A percentile compares a stretch with the other conserved stretches of the same genome.
Evolutionary conservation across 805 yeast genomes (phyloP).

Genomic region (Sugiyamaella boreocaroliniensis): DNA sequence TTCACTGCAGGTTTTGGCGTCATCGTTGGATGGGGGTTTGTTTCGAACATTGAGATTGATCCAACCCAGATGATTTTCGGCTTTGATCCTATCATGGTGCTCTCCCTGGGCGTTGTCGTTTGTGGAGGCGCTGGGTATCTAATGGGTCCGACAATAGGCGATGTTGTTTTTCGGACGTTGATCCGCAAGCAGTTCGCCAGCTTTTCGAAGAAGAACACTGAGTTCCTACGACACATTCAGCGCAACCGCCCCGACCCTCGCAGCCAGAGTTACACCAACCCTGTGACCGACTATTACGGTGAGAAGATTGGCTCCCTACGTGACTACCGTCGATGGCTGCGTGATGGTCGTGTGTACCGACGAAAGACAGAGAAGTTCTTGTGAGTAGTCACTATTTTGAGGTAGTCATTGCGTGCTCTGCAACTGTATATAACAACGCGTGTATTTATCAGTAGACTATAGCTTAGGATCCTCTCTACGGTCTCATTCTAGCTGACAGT

Average conservation of each 20-base stretch:
- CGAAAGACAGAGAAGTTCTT: conserved; percentile 28
- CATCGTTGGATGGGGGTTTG: conserved; percentile 60
- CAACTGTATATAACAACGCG: background rate
- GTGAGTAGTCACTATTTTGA: conserved; percentile 9
- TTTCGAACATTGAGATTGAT: conserved; percentile 79
- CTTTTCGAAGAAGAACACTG: conserved; percentile 50
- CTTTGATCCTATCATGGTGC: conserved; percentile 77
- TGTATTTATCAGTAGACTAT: background rate
- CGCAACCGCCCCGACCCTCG: conserved; percentile 87
- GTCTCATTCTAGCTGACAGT: no score
- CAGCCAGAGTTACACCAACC: conserved; percentile 82
- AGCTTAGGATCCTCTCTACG: no score
- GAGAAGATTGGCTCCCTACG: conserved; percentile 84
- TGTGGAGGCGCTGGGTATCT: conserved; percentile 74
- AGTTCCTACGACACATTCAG: conserved; percentile 66
- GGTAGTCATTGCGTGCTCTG: no score
- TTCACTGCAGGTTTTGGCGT: conserved; percentile 64
- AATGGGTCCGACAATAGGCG: conserved; percentile 77
- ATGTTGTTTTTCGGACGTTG: conserved; percentile 49
- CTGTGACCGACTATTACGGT: conserved; percentile 98
- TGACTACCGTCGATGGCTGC: conserved; percentile 90
- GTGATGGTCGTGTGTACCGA: conserved; percentile 87
- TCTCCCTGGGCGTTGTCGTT: conserved; percentile 63
- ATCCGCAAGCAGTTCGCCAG: conserved; percentile 24
- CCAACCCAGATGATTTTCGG: conserved; percentile 82